These are phyloP conservation scores for Phaeosphaeriaceae sp. DNA, from an alignment of 2,329 filamentous ascomycete species.

Conservation along the genomic window DNA sequence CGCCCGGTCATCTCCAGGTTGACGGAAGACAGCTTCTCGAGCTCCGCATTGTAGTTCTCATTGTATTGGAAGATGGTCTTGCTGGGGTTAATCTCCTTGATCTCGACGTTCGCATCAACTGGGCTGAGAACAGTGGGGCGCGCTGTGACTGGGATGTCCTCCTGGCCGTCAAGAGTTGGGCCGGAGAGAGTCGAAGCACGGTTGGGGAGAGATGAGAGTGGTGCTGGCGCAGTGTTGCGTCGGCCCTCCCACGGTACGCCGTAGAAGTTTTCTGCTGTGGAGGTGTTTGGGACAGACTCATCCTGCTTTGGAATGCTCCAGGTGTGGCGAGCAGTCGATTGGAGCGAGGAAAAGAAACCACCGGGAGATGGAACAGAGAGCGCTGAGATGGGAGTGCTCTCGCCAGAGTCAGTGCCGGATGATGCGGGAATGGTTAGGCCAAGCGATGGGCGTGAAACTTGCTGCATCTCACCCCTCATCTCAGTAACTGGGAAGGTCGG, in stretches of 20 bases:
- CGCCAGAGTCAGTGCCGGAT: constrained; percentile 45
- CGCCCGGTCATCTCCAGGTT: constrained; percentile 84
- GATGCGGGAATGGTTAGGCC: constrained; percentile 34
- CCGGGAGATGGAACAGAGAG: constrained; percentile 91
- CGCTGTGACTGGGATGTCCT: constrained; percentile 40
- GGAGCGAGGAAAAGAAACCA: constrained; percentile 88
- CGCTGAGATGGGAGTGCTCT: constrained; percentile 72
- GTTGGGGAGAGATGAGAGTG: constrained; percentile 22
- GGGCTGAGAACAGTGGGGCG: constrained; percentile 39
- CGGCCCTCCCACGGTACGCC: constrained; percentile 73
- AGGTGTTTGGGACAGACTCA: constrained; percentile 74
- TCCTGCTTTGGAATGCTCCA: constrained; percentile 68
- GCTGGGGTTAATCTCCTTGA: constrained; percentile 65
- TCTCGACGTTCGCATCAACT: constrained; percentile 51
- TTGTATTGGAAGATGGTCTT: constrained; percentile 76
- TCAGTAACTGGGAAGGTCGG: constrained; percentile 46
- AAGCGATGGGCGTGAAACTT: constrained; percentile 61
- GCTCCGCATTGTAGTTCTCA: constrained; percentile 75
- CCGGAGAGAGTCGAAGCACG: constrained; percentile 37
- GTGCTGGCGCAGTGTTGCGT: constrained; percentile 31
- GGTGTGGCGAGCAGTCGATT: constrained; percentile 75
- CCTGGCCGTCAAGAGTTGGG: constrained; percentile 43
- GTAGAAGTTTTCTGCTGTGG: constrained; percentile 93
- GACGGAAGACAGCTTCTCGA: constrained; percentile 72
- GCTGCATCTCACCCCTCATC: constrained; percentile 67